These are phyloP conservation scores for Neohortaea acidophila DNA, from an alignment of 495 filamentous ascomycete species.

Conservation along the genomic window DNA sequence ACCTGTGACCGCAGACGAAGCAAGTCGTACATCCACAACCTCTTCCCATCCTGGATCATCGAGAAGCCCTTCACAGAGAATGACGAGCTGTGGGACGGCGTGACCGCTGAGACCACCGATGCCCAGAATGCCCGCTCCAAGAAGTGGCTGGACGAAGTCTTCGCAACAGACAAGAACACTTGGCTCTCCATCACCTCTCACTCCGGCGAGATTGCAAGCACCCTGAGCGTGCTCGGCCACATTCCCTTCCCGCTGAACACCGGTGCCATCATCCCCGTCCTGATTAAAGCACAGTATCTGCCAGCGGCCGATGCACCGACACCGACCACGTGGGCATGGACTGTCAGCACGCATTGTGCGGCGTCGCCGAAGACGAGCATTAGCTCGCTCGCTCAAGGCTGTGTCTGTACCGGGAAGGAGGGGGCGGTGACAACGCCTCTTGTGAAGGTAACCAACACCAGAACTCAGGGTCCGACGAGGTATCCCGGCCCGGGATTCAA, in stretches of 20 bases:
- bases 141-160: constrained; percentile 47
- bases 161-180: constrained; percentile 40
- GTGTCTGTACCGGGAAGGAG: constrained; percentile 6
- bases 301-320: constrained; percentile 9
- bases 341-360: constrained; percentile 35
- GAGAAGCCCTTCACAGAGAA: constrained; percentile 42
- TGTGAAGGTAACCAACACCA: background rate
- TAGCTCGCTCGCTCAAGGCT: constrained; percentile 6
- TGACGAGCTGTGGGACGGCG: constrained; percentile 24
- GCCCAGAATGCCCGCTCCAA: constrained; percentile 42
- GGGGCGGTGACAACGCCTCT: background rate
- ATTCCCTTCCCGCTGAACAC: constrained; percentile 44
- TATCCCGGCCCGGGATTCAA: background rate
- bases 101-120: constrained; percentile 20
- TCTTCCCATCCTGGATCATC: constrained; percentile 45
- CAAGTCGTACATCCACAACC: constrained; percentile 38
- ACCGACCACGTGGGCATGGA: constrained; percentile 29
- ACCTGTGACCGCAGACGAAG: constrained; percentile 61
- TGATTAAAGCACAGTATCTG: constrained; percentile 41
- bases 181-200: constrained; percentile 56
- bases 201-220: constrained; percentile 45
- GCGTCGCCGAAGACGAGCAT: constrained; percentile 33
- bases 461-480: background rate
- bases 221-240: constrained; percentile 46
- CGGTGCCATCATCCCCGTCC: constrained; percentile 54